These are phyloP conservation scores for Fonsecaea pedrosoi DNA, from an alignment of 2,329 filamentous ascomycete genomes.

Conservation along the genomic window DNA sequence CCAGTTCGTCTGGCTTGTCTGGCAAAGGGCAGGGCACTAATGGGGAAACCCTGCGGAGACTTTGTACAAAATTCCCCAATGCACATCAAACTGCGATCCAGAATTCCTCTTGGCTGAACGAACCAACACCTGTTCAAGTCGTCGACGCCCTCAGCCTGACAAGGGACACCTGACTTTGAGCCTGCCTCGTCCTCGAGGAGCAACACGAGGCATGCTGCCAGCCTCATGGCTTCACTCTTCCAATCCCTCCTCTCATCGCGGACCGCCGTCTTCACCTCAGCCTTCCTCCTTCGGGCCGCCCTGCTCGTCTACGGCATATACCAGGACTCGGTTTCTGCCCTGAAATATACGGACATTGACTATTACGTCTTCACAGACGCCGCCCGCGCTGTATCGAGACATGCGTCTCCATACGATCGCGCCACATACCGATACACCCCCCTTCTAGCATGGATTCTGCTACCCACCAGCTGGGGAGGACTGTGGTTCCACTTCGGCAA, in stretches of 20 bases:
- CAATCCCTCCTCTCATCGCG: slow-evolving; percentile 45
- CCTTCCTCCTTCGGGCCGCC: slow-evolving; percentile 68
- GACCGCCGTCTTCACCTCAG: slow-evolving; percentile 45
- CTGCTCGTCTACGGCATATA: slow-evolving; percentile 88
- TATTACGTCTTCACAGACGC: slow-evolving; percentile 98
- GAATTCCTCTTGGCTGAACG: neutral
- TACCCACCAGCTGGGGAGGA: slow-evolving; percentile 73
- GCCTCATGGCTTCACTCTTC: slow-evolving; percentile 27
- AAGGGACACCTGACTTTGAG: neutral
- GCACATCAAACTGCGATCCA: neutral
- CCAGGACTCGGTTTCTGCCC: slow-evolving; percentile 87
- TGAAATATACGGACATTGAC: slow-evolving; percentile 99
- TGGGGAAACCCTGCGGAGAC: slow-evolving; percentile 4
- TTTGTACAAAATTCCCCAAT: neutral
- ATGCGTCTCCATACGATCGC: slow-evolving; percentile 78
- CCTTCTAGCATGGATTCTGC: slow-evolving; percentile 85
- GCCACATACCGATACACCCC: slow-evolving; percentile 98
- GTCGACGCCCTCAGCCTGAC: neutral
- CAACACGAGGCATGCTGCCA: slow-evolving; percentile 22
- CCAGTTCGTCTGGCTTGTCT: neutral
- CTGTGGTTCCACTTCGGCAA: slow-evolving; percentile 85
- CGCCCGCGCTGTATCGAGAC: slow-evolving; percentile 73
- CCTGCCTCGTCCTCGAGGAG: neutral
- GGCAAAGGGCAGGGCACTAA: neutral
- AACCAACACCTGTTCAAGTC: neutral